Percentiles rank a stretch among this genome's conserved stretches.
These are phyloP conservation scores for Collybia nuda DNA, from an alignment of 768 basidiomycete genomes.

Conservation along the genomic window DNA sequence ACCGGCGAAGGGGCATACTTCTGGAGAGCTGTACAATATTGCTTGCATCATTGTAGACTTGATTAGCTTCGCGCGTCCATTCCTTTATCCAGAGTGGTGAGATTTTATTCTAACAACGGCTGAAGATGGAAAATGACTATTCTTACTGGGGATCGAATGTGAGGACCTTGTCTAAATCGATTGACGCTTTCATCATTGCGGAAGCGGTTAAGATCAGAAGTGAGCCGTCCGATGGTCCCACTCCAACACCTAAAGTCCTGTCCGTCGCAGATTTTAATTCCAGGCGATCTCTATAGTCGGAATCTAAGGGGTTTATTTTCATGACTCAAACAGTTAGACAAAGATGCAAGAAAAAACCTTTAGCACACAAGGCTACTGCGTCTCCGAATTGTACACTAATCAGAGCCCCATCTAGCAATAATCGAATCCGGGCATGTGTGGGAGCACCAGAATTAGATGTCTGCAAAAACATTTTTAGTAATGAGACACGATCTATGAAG, in stretches of 20 bases:
- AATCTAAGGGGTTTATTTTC: conserved; percentile 40
- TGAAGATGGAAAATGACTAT: not conserved
- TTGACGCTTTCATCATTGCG: conserved; percentile 63
- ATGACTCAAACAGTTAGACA: not conserved
- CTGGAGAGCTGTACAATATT: conserved; percentile 71
- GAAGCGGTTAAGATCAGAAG: conserved; percentile 65
- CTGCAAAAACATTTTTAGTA: conserved; percentile 29
- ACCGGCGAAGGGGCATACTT: conserved; percentile 34
- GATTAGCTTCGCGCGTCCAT: conserved; percentile 65
- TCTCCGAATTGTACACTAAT: conserved; percentile 74
- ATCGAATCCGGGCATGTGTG: conserved; percentile 67
- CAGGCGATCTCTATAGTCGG: conserved; percentile 69
- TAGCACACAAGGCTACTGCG: conserved; percentile 69
- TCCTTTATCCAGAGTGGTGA: conserved; percentile 31
- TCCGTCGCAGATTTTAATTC: conserved; percentile 69
- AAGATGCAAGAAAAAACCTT: conserved; percentile 39
- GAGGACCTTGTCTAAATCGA: conserved; percentile 62
- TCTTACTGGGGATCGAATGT: conserved; percentile 65
- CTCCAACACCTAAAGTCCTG: conserved; percentile 69
- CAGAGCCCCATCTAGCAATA: conserved; percentile 58
- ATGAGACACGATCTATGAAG: not conserved
- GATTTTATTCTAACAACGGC: not conserved
- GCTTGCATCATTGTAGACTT: conserved; percentile 84
- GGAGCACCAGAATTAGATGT: conserved; percentile 67
- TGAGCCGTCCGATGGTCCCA: conserved; percentile 46